Percentiles rank a stretch among this genome's conserved stretches.
Conservation (phyloP, 768 basidiomycete species). For the Ephemerocybe angulata region DNA sequence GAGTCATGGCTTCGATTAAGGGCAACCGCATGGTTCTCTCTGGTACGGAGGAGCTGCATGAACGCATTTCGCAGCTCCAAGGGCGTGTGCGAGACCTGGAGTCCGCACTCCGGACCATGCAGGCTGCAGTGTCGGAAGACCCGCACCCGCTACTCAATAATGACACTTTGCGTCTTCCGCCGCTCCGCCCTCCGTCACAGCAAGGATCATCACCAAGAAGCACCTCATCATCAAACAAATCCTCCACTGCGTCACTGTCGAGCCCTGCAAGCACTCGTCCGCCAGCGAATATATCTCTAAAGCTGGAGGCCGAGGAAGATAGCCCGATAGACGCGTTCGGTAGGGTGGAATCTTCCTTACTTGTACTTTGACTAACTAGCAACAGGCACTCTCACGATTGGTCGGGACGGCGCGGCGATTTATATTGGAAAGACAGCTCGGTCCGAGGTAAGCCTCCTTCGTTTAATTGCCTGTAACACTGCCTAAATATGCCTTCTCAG, state of each 20-base stretch:
- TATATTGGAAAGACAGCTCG: conserved; percentile 67
- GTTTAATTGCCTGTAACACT: neutral
- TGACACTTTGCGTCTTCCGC: conserved; percentile 23
- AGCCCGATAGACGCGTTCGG: conserved; percentile 41
- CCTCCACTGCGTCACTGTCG: conserved; percentile 13
- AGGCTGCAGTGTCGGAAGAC: conserved; percentile 43
- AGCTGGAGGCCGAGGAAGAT: conserved; percentile 36
- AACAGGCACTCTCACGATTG: conserved; percentile 55
- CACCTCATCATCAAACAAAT: conserved; percentile 24
- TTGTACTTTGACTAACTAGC: conserved; percentile 9
- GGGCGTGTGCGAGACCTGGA: conserved; percentile 62
- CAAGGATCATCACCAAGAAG: conserved; percentile 17
- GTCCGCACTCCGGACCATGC: conserved; percentile 48
- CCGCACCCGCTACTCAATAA: conserved; percentile 47
- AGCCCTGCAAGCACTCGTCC: conserved; percentile 10
- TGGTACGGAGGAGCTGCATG: conserved; percentile 69
- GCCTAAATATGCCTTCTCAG: conserved; percentile 29
- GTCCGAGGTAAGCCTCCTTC: conserved; percentile 50
- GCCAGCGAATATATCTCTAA: neutral
- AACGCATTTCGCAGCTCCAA: conserved; percentile 52
- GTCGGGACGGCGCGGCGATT: conserved; percentile 47
- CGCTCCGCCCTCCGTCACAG: conserved; percentile 6
- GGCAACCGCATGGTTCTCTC: conserved; percentile 63
- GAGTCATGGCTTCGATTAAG: conserved; percentile 54
- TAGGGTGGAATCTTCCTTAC: conserved; percentile 5